Base-by-base conservation (phyloP, 73 alveolate species). In the Paramecium tetraurelia region DNA sequence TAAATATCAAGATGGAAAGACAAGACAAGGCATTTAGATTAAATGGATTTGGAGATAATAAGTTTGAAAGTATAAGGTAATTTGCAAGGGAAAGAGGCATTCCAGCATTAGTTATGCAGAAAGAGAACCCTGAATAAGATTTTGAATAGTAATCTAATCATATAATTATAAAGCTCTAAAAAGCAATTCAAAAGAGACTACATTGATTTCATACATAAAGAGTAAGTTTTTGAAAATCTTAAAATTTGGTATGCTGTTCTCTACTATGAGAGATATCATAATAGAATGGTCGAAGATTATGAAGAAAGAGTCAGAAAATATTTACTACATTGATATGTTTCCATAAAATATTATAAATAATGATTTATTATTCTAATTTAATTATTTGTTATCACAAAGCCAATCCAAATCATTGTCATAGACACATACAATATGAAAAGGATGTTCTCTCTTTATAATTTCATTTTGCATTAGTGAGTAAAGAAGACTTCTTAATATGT, bases 31-130 rank as follows among this genome's bases (percentile, higher is more conserved):
- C 94, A 2, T 89, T 89, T 48, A 70, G 86, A 58, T 21, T 59
- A 33, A 70, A 59, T 63, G 94, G 94, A 70, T 89, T 89, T 83
- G 92, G 84, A 21, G 92, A 71, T 50, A 44, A 70, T 6, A 44
- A 40, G 41, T 77, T 40, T 71, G 85, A 69, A 58, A 69, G 85
- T 40, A 69, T 89, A 33, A 70, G 92, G 10, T 35, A 68, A 18
- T 89, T 89, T 53, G 94, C 94, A 31, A 89, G 94, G 72, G 94
- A 89, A 89, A 89, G 94, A 89, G 94, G 92, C 14, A 89, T 89
- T 43, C 80, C 94, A 44, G 87, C 94, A 8, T 80, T 43, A 9
- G 75, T 80, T 3, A 22, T 80, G 41, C 27, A 80, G 14, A 80
- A 80, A 35, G 90, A 80, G 20, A 35, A 22, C 24, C 70, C 90